These are phyloP conservation scores for Acanthamoeba culbertsoni DNA, from an alignment of 208 protist species.

Conservation along the genomic window DNA sequence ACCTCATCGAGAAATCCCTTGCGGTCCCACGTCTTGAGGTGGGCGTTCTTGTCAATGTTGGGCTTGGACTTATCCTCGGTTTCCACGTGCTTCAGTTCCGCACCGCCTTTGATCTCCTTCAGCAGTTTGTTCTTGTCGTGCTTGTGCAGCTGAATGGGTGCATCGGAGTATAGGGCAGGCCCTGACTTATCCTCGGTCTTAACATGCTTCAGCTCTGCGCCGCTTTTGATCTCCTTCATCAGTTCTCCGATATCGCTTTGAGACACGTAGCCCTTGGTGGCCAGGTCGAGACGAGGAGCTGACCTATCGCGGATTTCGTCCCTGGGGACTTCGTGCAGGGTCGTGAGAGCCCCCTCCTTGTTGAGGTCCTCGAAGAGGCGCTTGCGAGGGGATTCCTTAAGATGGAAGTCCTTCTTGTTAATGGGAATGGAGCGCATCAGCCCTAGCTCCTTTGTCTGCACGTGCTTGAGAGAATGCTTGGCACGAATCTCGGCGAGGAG, in stretches of 20 bases:
- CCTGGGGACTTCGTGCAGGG: neutral
- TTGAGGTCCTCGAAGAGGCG: constrained; percentile 7
- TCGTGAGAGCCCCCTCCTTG: neutral
- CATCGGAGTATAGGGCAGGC: neutral
- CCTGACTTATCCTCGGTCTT: constrained; percentile 16
- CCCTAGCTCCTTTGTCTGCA: neutral
- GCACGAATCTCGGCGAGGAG: neutral
- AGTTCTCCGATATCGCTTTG: neutral
- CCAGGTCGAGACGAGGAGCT: neutral
- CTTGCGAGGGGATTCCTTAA: neutral
- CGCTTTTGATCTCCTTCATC: neutral
- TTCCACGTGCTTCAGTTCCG: constrained; percentile 16
- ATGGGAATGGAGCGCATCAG: neutral
- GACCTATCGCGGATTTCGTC: neutral
- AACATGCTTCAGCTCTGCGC: neutral
- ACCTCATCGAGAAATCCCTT: neutral
- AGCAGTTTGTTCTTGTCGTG: neutral
- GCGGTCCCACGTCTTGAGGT: constrained; percentile 3
- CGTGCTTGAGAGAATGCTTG: neutral
- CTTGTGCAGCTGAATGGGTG: neutral
- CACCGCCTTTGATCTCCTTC: neutral
- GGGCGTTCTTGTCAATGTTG: neutral
- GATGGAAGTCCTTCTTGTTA: neutral
- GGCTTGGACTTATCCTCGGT: constrained; percentile 5
- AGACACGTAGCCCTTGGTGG: neutral